Percentiles rank a stretch among this genome's conserved stretches.
Evolutionary conservation across 352 stramenopile genomes (phyloP).

Genomic region (Phytophthora nicotianae): DNA sequence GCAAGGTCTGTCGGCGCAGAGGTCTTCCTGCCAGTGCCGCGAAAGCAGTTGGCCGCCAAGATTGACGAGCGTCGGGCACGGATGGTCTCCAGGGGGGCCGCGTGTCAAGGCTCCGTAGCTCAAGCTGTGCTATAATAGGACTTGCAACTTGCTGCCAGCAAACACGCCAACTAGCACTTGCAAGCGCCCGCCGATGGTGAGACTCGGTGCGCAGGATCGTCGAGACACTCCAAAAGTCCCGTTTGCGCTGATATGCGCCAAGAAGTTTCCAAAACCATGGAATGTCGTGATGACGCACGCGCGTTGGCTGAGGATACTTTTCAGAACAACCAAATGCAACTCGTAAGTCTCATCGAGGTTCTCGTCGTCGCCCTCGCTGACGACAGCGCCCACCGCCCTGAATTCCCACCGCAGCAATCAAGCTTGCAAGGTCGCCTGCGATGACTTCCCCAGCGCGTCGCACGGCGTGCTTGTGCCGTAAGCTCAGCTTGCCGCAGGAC

Average conservation of each 20-base stretch:
- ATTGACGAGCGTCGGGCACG: constrained; percentile 1
- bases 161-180: background rate
- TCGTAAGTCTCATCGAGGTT: background rate
- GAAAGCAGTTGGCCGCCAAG: background rate
- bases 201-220: constrained; percentile 12
- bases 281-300: constrained; percentile 16
- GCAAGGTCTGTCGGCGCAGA: background rate
- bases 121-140: background rate
- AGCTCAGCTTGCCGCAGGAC: background rate
- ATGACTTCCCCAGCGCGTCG: background rate
- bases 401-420: background rate
- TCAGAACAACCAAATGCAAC: background rate
- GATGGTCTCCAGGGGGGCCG: background rate
- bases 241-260: constrained; percentile 17
- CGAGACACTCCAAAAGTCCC: constrained; percentile 15
- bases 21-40: background rate
- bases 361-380: background rate
- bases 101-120: background rate
- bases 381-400: background rate
- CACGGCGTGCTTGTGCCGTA: constrained; percentile 1
- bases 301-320: constrained; percentile 16
- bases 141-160: constrained; percentile 3
- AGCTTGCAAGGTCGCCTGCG: background rate
- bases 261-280: constrained; percentile 31
- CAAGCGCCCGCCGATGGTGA: constrained; percentile 9